Conservation (phyloP, 768 basidiomycete genomes). For the Tricholoma matsutake region DNA sequence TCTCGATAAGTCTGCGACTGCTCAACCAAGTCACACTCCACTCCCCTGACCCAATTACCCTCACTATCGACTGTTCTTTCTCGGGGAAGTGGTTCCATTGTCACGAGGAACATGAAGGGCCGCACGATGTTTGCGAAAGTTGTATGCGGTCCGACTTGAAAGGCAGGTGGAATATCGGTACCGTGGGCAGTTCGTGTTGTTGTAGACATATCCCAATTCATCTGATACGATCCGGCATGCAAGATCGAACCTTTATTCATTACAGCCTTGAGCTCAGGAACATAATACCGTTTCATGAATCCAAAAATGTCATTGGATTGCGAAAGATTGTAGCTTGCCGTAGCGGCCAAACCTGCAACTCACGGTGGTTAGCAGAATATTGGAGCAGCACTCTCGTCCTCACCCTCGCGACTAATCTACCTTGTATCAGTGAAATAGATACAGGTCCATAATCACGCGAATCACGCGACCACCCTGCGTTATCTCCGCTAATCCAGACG, state of each 20-base stretch:
- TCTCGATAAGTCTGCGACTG: constrained; percentile 34
- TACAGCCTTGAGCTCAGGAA: background rate
- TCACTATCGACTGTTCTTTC: background rate
- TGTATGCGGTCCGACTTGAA: background rate
- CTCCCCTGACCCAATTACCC: too few species aligned
- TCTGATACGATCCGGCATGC: background rate
- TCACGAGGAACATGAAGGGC: background rate
- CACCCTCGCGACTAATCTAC: constrained; percentile 65
- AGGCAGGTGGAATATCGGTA: background rate
- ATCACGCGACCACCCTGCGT: constrained; percentile 77
- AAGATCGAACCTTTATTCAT: background rate
- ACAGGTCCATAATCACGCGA: constrained; percentile 94
- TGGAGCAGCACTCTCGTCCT: constrained; percentile 14
- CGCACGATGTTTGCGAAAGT: background rate
- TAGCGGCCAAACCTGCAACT: constrained; percentile 43
- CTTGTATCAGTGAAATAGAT: constrained; percentile 72
- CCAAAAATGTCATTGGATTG: constrained; percentile 39
- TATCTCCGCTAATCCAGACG: constrained; percentile 91
- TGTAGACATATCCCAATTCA: background rate
- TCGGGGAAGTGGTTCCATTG: background rate
- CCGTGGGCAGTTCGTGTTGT: background rate
- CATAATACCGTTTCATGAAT: constrained; percentile 16
- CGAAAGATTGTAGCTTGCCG: constrained; percentile 38
- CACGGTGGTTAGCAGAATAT: constrained; percentile 3
- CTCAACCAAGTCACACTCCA: background rate